Evolutionary conservation across 495 filamentous ascomycete species (phyloP).

Genomic region (Daldinia loculata): DNA sequence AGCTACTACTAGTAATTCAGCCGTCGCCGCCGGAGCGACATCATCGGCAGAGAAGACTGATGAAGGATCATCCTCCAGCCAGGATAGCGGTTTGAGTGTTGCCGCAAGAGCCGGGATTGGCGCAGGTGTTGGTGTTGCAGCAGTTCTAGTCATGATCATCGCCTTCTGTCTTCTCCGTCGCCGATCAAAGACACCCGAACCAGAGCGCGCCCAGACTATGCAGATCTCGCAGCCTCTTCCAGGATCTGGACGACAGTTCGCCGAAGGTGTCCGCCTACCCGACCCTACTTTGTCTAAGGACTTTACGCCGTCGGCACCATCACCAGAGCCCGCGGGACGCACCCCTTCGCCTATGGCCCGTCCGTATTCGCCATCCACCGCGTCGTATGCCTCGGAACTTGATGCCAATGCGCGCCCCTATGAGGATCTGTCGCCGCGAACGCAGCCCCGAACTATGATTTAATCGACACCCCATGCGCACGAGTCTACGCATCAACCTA

Average conservation of each 20-base stretch:
- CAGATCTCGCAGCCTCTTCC: slow-evolving; percentile 57
- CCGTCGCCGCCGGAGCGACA: slow-evolving; percentile 29
- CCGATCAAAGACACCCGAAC: slow-evolving; percentile 34
- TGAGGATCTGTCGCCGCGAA: slow-evolving; percentile 57
- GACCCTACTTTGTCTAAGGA: slow-evolving; percentile 29
- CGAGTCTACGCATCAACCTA: not conserved
- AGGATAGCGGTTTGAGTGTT: slow-evolving; percentile 40
- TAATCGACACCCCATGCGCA: slow-evolving; percentile 31
- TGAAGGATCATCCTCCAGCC: not conserved
- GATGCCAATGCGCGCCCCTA: slow-evolving; percentile 56
- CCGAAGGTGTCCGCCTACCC: slow-evolving; percentile 33
- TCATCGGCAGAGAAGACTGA: slow-evolving; percentile 19
- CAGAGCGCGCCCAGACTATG: slow-evolving; percentile 31
- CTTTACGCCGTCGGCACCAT: slow-evolving; percentile 23
- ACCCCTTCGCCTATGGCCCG: slow-evolving; percentile 19
- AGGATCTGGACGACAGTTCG: slow-evolving; percentile 48
- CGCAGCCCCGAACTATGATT: slow-evolving; percentile 56
- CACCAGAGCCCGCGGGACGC: not conserved
- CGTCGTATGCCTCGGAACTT: slow-evolving; percentile 45
- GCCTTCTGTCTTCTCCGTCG: slow-evolving; percentile 46
- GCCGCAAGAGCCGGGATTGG: slow-evolving; percentile 57
- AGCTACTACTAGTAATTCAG: slow-evolving; percentile 14
- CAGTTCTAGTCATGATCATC: slow-evolving; percentile 43
- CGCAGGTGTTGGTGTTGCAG: slow-evolving; percentile 50
- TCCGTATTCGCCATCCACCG: slow-evolving; percentile 31